phyloP scores from a whole-genome alignment of 116 monocot species.

The Phalaenopsis hybrid region DNA sequence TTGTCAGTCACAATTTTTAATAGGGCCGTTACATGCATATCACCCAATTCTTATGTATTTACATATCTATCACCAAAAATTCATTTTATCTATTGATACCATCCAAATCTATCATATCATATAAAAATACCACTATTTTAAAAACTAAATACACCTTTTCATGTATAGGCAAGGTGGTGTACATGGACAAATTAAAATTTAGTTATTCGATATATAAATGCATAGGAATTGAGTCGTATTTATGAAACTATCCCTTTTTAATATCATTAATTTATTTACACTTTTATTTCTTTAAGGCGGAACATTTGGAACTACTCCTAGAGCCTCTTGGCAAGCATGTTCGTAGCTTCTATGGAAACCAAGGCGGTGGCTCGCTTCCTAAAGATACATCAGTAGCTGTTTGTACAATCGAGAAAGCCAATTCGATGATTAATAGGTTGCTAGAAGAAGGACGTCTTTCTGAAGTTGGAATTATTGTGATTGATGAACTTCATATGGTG shows the following conservation, averaged over 20 bases:
- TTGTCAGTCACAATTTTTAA: not conserved
- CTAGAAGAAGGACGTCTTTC: conserved; percentile 95
- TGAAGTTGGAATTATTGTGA: conserved; percentile 97
- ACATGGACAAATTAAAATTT: too few relatives aligned
- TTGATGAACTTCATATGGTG: conserved; percentile 99
- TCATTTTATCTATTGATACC: too few relatives aligned
- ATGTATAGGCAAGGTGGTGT: too few relatives aligned
- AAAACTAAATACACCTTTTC: too few relatives aligned
- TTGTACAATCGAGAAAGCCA: conserved; percentile 99
- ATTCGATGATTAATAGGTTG: conserved; percentile 82
- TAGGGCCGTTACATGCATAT: too few relatives aligned
- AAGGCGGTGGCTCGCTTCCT: conserved; percentile 85
- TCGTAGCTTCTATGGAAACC: conserved; percentile 92
- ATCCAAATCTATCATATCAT: too few relatives aligned
- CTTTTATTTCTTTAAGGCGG: conserved; percentile 43
- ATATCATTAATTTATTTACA: not conserved
- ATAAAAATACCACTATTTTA: too few relatives aligned
- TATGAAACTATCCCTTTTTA: not conserved
- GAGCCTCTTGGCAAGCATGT: conserved; percentile 97
- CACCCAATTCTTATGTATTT: too few relatives aligned
- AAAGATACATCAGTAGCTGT: conserved; percentile 98
- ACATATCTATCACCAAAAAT: too few relatives aligned
- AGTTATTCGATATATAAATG: too few relatives aligned
- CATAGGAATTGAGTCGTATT: too few relatives aligned
- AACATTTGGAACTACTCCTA: conserved; percentile 80